Evolutionary conservation across 805 yeast species (phyloP).

Genomic region (Starmerella scarabaei): DNA sequence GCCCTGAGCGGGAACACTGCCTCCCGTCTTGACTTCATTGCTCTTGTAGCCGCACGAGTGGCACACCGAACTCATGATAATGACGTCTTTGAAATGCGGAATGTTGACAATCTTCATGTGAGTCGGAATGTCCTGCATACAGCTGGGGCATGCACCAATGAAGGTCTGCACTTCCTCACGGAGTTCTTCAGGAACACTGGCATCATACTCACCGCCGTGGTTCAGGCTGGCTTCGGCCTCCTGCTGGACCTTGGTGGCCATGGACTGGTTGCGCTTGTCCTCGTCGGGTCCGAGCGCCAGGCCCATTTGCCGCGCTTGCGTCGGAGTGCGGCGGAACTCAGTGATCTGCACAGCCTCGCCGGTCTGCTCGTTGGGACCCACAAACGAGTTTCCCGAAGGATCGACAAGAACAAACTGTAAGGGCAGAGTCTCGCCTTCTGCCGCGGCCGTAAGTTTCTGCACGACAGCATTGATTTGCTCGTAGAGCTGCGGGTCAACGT

Average conservation of each 20-base stretch:
- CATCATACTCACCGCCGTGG: conserved; percentile 43
- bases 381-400: conserved; percentile 96
- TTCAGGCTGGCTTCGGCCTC: conserved; percentile 8
- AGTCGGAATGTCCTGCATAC: conserved; percentile 70
- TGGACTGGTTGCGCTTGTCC: conserved; percentile 36
- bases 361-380: conserved; percentile 36
- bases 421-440: conserved; percentile 64
- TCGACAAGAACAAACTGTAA: conserved; percentile 72
- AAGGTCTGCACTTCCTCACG: conserved; percentile 87
- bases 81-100: conserved; percentile 96
- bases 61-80: conserved; percentile 90
- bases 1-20: conserved; percentile 82
- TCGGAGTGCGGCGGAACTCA: conserved; percentile 72
- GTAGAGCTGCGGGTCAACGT: conserved; percentile 58
- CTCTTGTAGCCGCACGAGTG: conserved; percentile 89
- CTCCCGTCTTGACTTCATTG: conserved; percentile 97
- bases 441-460: conserved; percentile 41
- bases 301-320: conserved; percentile 77
- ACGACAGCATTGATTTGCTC: conserved; percentile 62
- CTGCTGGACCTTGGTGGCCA: conserved; percentile 16
- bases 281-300: conserved; percentile 30
- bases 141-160: conserved; percentile 82
- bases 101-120: conserved; percentile 94
- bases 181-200: conserved; percentile 67
- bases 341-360: not conserved